Evolutionary conservation across 192 early-diverging fungal species (phyloP), one percentile per base, ranked within the genome.

Genomic region (Backusella mclennaniae): DNA sequence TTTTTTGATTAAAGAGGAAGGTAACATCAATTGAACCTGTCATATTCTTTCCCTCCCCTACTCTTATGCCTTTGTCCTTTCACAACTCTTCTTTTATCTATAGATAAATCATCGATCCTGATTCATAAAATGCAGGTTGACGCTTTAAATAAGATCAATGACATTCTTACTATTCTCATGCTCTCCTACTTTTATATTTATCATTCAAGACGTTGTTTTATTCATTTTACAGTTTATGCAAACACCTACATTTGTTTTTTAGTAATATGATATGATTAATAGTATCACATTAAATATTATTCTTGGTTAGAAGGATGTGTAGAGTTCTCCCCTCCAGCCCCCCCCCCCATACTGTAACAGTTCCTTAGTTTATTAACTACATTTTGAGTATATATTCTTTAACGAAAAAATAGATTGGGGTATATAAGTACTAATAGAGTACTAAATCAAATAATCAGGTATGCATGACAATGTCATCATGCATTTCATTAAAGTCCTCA

Each of bases 1-100:
- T 59, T 59, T 59, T 59, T 23, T 59, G 53, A 59, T 59, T 59
- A 59, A 59, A 59, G 53, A 59, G 53, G 53, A 59, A 59, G 53
- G 53, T 59, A 59, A 59, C 53, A 59, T 59, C 23, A 59, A 12
- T 59, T 59, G 8, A 59, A 23, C 53, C 53, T 59, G 53, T 59
- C 53, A 59, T 59, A 59, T 59, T 7, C 46, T 4, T 6, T 1
- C 14, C 42, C 42, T 3, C 15, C 4, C 12, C 15, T 44, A 42
- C 46, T 6, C 42, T 17, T 4, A 49, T n/a, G 33, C 33, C 5
- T 19, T n/a, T n/a, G 6, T 7, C 1, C 4, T n/a, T 49, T n/a
- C 6, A 49, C 12, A 19, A 4, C 4, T 44, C 42, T 44, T 41
- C 11, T 41, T 41, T 41, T 39, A 0, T 39, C 4, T 12, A 12